These are phyloP conservation scores for Yueomyces sp. DNA, from an alignment of 1,139 yeast species.

Conservation along the genomic window DNA sequence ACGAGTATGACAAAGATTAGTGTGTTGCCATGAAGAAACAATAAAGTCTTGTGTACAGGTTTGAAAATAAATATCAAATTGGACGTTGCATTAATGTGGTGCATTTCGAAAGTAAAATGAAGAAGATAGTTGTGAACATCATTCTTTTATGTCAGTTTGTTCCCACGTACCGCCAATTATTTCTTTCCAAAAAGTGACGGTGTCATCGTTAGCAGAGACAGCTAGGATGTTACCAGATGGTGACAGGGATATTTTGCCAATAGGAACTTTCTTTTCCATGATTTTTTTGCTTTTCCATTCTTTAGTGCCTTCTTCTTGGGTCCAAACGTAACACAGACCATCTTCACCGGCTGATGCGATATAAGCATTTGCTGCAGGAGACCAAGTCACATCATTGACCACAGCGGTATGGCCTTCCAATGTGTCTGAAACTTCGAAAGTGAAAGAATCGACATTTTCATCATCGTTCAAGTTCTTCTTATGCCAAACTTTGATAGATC, in stretches of 20 bases:
- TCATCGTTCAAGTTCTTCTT: constrained; percentile 43
- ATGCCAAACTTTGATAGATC: constrained; percentile 84
- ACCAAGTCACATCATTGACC: constrained; percentile 98
- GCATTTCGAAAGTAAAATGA: too few relatives aligned
- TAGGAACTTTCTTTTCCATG: constrained; percentile 65
- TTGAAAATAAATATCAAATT: too few relatives aligned
- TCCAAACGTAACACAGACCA: constrained; percentile 88
- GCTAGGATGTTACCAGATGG: constrained; percentile 92
- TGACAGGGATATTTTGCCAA: constrained; percentile 98
- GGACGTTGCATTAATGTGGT: too few relatives aligned
- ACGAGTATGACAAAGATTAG: too few relatives aligned
- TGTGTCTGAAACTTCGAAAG: constrained; percentile 57
- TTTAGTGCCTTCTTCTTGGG: constrained; percentile 53
- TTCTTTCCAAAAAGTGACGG: constrained; percentile 94
- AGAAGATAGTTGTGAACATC: too few relatives aligned
- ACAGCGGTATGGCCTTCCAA: constrained; percentile 90
- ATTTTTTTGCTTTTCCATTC: constrained; percentile 63
- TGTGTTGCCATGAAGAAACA: too few relatives aligned
- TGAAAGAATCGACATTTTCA: not conserved
- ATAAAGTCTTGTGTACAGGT: too few relatives aligned
- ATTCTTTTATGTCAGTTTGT: constrained; percentile 4
- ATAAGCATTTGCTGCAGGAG: constrained; percentile 82
- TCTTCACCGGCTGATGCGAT: constrained; percentile 99
- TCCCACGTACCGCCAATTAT: constrained; percentile 92
- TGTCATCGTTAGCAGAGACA: constrained; percentile 90